These are phyloP conservation scores for Lodderomyces parapsilosis DNA, from an alignment of 1,139 yeast species.

Conservation along the genomic window DNA sequence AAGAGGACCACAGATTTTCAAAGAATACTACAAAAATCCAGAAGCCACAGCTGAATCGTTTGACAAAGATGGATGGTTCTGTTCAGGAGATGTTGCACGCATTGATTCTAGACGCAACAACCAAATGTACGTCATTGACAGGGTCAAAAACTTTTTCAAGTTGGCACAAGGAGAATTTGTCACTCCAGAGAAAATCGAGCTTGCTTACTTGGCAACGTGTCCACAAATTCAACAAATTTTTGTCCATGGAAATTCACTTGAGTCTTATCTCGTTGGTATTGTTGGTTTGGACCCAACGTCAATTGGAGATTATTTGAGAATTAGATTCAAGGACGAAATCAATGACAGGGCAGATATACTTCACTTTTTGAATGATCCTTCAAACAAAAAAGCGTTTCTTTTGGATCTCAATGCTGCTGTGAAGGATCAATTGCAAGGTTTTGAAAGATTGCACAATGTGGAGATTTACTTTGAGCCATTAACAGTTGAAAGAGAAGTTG, in stretches of 20 bases:
- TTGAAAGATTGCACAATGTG: slow-evolving; percentile 66
- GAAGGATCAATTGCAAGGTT: slow-evolving; percentile 36
- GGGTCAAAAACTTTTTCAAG: slow-evolving; percentile 46
- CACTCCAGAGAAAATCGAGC: slow-evolving; percentile 44
- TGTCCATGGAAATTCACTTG: slow-evolving; percentile 61
- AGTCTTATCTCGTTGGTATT: slow-evolving; percentile 61
- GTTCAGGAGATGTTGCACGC: slow-evolving; percentile 41
- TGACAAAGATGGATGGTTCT: slow-evolving; percentile 55
- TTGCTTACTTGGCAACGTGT: slow-evolving; percentile 32
- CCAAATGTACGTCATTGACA: slow-evolving; percentile 35
- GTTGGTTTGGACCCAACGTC: slow-evolving; percentile 48
- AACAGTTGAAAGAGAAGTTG: slow-evolving; percentile 57
- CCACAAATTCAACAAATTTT: slow-evolving; percentile 35
- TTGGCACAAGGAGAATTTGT: slow-evolving; percentile 47
- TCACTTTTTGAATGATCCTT: slow-evolving; percentile 25
- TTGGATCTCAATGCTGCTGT: slow-evolving; percentile 26
- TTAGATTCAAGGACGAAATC: slow-evolving; percentile 18
- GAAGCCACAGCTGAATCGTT: slow-evolving; percentile 44
- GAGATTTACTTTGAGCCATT: slow-evolving; percentile 64
- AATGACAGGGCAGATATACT: slow-evolving; percentile 23
- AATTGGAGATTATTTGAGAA: slow-evolving; percentile 18
- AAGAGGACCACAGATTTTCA: slow-evolving; percentile 41
- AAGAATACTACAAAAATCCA: slow-evolving; percentile 36
- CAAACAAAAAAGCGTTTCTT: slow-evolving; percentile 28
- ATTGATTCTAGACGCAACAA: slow-evolving; percentile 21